Evolutionary conservation across 192 early-diverging fungal species (phyloP).

Genomic region (Ambispora gerdemannii): DNA sequence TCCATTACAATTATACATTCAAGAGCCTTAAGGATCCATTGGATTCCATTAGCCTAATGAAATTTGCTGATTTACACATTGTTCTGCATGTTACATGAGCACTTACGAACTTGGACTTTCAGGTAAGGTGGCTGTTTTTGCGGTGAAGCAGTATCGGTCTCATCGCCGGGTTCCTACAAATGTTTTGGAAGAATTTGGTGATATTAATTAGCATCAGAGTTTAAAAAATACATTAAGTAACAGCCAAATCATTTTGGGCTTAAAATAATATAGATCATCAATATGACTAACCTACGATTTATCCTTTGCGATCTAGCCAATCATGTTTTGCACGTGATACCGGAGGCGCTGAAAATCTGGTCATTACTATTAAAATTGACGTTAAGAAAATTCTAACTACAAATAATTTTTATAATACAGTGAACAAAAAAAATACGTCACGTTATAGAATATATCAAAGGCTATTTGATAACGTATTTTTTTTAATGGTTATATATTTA

Average conservation of each 20-base stretch:
- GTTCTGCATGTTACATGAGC: constrained; percentile 21
- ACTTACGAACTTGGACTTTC: constrained; percentile 20
- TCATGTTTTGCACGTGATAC: neutral
- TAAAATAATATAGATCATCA: neutral
- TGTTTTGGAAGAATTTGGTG: neutral
- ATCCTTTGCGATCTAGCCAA: too few species aligned
- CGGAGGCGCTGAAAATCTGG: neutral
- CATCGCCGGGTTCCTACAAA: constrained; percentile 11
- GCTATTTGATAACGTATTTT: neutral
- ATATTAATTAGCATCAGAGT: too few species aligned
- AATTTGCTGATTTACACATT: neutral
- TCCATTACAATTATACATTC: constrained; percentile 13
- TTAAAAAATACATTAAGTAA: too few species aligned
- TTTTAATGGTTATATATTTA: neutral
- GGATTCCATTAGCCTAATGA: neutral
- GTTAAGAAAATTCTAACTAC: neutral
- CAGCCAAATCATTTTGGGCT: neutral
- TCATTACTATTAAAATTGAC: neutral
- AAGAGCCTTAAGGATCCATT: constrained; percentile 20
- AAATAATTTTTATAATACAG: neutral
- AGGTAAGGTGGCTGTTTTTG: constrained; percentile 20
- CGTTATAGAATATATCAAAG: neutral
- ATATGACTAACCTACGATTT: too few species aligned
- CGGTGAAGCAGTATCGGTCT: constrained; percentile 21
- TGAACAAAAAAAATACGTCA: neutral